Evolutionary conservation across 1,284 basidiomycete genomes (phyloP).

Genomic region (Polyporus tsugae): DNA sequence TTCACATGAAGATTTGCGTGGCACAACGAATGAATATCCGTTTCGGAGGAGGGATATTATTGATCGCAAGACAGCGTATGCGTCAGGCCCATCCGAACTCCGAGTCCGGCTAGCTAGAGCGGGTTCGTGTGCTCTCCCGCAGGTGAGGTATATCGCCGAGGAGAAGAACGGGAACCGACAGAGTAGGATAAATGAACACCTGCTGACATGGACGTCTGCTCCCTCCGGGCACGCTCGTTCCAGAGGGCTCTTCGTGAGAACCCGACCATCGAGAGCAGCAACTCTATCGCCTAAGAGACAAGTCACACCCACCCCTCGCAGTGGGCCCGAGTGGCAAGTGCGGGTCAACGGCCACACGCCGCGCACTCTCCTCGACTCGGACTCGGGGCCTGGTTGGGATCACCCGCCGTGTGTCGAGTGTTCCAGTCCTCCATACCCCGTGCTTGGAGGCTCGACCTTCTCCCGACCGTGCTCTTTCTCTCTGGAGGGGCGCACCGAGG

Average conservation of each 20-base stretch:
- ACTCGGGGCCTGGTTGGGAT: slow-evolving; percentile 3
- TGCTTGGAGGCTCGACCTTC: slow-evolving; percentile 4
- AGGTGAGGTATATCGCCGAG: slow-evolving; percentile 12
- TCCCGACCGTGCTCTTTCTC: neutral
- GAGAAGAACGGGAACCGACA: slow-evolving; percentile 12
- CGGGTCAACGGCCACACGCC: neutral
- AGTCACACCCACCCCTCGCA: neutral
- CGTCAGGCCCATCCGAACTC: neutral
- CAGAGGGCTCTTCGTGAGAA: slow-evolving; percentile 9
- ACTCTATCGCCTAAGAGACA: slow-evolving; percentile 1
- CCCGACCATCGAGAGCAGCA: slow-evolving; percentile 4
- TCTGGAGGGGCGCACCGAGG: neutral
- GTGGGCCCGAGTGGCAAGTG: neutral
- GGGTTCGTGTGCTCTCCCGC: neutral
- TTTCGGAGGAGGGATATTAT: neutral
- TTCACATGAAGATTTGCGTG: slow-evolving; percentile 5
- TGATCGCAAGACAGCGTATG: neutral
- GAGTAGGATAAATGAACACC: slow-evolving; percentile 11
- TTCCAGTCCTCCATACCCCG: neutral
- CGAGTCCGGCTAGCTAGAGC: slow-evolving; percentile 1
- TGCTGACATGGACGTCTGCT: slow-evolving; percentile 6
- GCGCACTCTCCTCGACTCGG: neutral
- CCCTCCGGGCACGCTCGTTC: slow-evolving; percentile 4
- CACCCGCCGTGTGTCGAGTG: neutral
- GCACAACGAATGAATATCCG: neutral